Percentiles rank a stretch among this genome's conserved stretches.
phyloP scores from a whole-genome alignment of 2,329 filamentous ascomycete genomes.

The Ascochyta koolunga region DNA sequence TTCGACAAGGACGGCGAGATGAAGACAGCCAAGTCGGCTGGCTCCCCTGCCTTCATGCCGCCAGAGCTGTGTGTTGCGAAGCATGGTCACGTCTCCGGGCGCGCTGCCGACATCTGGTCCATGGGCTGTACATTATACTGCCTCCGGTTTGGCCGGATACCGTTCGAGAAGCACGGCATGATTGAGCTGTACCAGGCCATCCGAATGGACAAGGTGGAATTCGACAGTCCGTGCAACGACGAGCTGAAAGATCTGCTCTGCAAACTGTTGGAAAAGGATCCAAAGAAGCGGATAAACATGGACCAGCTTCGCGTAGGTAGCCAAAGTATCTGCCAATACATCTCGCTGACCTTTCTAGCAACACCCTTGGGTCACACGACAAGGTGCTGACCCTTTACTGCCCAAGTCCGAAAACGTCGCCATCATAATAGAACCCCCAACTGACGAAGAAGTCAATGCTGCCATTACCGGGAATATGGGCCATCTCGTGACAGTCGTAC shows the following conservation, averaged over 20 bases:
- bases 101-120: conserved; percentile 94
- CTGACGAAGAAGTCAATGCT: conserved; percentile 85
- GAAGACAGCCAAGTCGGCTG: conserved; percentile 90
- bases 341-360: conserved; percentile 60
- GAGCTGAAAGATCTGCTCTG: conserved; percentile 76
- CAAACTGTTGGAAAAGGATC: conserved; percentile 82
- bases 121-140: conserved; percentile 97
- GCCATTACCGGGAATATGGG: conserved; percentile 92
- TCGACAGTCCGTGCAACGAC: conserved; percentile 69
- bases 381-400: conserved; percentile 77
- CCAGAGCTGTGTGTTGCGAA: conserved; percentile 88
- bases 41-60: conserved; percentile 91
- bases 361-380: conserved; percentile 90
- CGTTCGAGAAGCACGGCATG: conserved; percentile 79
- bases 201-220: conserved; percentile 67
- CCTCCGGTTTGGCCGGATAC: conserved; percentile 84
- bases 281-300: conserved; percentile 82
- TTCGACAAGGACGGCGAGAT: conserved; percentile 88
- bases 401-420: conserved; percentile 85
- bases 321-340: neutral
- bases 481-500: conserved; percentile 80
- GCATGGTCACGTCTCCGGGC: conserved; percentile 86
- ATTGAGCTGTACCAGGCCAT: conserved; percentile 92
- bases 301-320: conserved; percentile 73
- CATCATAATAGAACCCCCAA: conserved; percentile 79